These are phyloP conservation scores for Filobasidium wieringae DNA, from an alignment of 768 basidiomycete species.

Conservation along the genomic window DNA sequence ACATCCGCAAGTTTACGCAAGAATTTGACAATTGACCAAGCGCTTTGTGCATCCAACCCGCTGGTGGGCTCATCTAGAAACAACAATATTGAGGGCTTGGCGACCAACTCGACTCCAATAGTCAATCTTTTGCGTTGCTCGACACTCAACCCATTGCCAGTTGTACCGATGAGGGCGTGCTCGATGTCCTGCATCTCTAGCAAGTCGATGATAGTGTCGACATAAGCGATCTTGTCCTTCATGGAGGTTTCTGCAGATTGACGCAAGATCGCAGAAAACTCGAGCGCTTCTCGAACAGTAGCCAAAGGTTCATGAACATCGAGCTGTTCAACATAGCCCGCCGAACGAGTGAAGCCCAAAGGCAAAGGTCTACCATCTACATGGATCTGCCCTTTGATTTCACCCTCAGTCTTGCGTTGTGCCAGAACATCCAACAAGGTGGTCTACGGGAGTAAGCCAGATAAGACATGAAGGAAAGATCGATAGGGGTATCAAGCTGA, in stretches of 20 bases:
- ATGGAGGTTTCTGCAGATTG: slow-evolving; percentile 36
- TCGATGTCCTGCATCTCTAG: slow-evolving; percentile 57
- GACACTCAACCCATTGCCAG: slow-evolving; percentile 21
- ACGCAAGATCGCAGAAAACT: slow-evolving; percentile 41
- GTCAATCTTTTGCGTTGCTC: slow-evolving; percentile 34
- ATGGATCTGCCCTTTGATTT: slow-evolving; percentile 40
- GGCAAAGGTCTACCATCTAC: slow-evolving; percentile 40
- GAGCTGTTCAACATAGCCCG: slow-evolving; percentile 39
- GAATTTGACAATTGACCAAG: slow-evolving; percentile 52
- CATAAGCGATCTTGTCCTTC: slow-evolving; percentile 41
- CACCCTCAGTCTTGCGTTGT: slow-evolving; percentile 18
- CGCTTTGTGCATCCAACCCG: slow-evolving; percentile 60
- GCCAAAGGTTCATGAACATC: slow-evolving; percentile 53
- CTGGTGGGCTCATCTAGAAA: slow-evolving; percentile 42
- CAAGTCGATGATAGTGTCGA: slow-evolving; percentile 40
- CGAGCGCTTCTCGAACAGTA: slow-evolving; percentile 45
- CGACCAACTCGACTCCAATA: slow-evolving; percentile 34
- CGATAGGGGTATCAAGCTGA: no score
- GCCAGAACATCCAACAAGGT: slow-evolving; percentile 32
- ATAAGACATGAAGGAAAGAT: background rate
- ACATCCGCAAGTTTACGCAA: background rate
- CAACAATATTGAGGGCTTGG: slow-evolving; percentile 30
- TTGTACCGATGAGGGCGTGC: slow-evolving; percentile 46
- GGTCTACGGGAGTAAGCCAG: slow-evolving; percentile 1
- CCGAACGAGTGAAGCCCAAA: slow-evolving; percentile 40